Base-by-base conservation (phyloP, 345 rosid species). In the Aethionema arabicum region DNA sequence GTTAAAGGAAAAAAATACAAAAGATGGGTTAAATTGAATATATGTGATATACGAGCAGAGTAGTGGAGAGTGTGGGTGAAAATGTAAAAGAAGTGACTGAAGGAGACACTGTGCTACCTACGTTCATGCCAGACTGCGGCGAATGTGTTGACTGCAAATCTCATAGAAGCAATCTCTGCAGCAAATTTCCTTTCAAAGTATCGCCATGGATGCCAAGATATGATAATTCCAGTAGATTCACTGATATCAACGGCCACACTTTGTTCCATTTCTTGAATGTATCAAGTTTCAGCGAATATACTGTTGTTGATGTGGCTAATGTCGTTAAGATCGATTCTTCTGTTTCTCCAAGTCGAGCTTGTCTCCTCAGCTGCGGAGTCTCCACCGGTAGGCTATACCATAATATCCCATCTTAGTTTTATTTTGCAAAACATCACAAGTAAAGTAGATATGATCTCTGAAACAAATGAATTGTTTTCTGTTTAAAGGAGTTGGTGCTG, bases 41-140 rank as follows among this genome's bases (percentile, higher is more conserved):
- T 12, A 4, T 3, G 8, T n/a, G 15, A 47, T 45, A 13, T 45
- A 7, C 21, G 15, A 43, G 41, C 69, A 86, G 98, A 68, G 69
- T 78, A 7, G 95, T 91, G 40, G 98, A 91, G 72, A 91, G 98
- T 68, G 81, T 88, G 0, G 98, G 98, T 7, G 87, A 84, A 68
- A 70, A 78, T n/a, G 96, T 86, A 4, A 61, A 58, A 1, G 87
- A 77, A 63, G 61, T 91, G 15, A 61, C 41, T 2, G 78, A 65
- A 77, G 98, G 96, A 52, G 96, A 91, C 54, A 48, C 53, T 0
- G 95, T 91, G 4, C 69, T 91, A 40, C 98, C 96, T 7, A 76
- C 76, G 0, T 83, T 91, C 74, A 52, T 88, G 82, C 6, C 95
- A 0, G 95, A 88, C 46, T 91, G 96, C 47, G 82, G 82, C 10